phyloP scores from a whole-genome alignment of 441 rosid genomes.

The Pelargonium myrrhifolium region DNA sequence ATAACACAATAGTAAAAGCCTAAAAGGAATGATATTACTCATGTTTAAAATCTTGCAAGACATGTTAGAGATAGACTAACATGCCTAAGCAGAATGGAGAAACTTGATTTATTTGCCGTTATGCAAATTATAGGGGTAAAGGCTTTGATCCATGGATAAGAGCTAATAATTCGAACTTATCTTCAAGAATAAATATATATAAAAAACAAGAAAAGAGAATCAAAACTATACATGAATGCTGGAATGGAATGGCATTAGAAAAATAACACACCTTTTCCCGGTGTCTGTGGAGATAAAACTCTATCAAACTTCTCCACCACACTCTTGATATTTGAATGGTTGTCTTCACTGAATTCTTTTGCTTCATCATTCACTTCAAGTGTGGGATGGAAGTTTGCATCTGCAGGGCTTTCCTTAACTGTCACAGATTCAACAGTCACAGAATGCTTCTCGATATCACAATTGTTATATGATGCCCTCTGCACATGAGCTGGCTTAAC shows the following conservation, averaged over 20 bases:
- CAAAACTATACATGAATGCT: not conserved
- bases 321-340: constrained; percentile 32
- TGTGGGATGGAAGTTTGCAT: constrained; percentile 25
- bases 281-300: constrained; percentile 30
- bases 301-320: constrained; percentile 39
- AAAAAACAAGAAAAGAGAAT: not conserved
- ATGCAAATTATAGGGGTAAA: not conserved
- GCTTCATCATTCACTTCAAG: constrained; percentile 30
- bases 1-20: no score
- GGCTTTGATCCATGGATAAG: not conserved
- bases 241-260: constrained; percentile 7
- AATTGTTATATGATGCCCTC: constrained; percentile 47
- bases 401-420: constrained; percentile 26
- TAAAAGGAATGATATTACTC: not conserved
- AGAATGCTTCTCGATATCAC: constrained; percentile 44
- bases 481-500: constrained; percentile 75
- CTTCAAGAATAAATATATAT: no score
- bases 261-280: constrained; percentile 44
- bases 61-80: not conserved
- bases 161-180: not conserved
- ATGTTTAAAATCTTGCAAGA: not conserved
- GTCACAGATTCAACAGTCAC: constrained; percentile 35
- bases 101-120: not conserved
- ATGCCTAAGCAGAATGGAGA: not conserved
- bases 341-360: constrained; percentile 34